phyloP scores from a whole-genome alignment of 495 filamentous ascomycete genomes.

The Aspergillus indologenus region DNA sequence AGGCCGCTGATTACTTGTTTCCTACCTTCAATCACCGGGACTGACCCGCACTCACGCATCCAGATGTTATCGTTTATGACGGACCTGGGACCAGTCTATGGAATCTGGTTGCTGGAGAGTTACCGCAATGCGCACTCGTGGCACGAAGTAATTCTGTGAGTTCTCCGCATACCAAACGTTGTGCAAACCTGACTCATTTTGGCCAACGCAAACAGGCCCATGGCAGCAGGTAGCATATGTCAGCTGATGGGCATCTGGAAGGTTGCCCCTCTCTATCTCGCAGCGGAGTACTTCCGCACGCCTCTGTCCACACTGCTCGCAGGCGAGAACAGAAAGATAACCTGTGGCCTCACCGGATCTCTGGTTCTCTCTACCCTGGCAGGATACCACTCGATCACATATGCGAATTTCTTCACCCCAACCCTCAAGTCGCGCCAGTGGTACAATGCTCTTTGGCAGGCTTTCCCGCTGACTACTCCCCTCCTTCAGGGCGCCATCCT shows the following conservation, averaged over 20 bases:
- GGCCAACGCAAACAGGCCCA: conserved; percentile 8
- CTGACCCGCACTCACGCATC: conserved; percentile 4
- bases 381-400: conserved; percentile 14
- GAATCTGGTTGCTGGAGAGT: conserved; percentile 22
- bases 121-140: conserved; percentile 14
- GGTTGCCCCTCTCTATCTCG: conserved; percentile 20
- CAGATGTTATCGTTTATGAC: conserved; percentile 23
- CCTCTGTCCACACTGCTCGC: conserved; percentile 5
- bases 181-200: no score
- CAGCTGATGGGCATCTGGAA: conserved; percentile 18
- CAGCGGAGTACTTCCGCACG: conserved; percentile 11
- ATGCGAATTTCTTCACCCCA: conserved; percentile 14
- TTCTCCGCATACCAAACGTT: background rate
- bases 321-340: conserved; percentile 5
- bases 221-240: conserved; percentile 7
- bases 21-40: conserved; percentile 17
- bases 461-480: conserved; percentile 19
- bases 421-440: conserved; percentile 7
- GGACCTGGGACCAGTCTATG: conserved; percentile 16
- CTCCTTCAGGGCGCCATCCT: conserved; percentile 10
- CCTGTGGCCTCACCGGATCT: background rate
- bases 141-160: conserved; percentile 7
- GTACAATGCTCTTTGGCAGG: conserved; percentile 23
- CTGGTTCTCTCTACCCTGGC: conserved; percentile 7
- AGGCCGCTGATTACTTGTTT: conserved; percentile 15